A percentile compares a stretch with the other conserved stretches of the same genome.
These are phyloP conservation scores for Exophiala aquamarina DNA, from an alignment of 2,329 filamentous ascomycete species.

Conservation along the genomic window DNA sequence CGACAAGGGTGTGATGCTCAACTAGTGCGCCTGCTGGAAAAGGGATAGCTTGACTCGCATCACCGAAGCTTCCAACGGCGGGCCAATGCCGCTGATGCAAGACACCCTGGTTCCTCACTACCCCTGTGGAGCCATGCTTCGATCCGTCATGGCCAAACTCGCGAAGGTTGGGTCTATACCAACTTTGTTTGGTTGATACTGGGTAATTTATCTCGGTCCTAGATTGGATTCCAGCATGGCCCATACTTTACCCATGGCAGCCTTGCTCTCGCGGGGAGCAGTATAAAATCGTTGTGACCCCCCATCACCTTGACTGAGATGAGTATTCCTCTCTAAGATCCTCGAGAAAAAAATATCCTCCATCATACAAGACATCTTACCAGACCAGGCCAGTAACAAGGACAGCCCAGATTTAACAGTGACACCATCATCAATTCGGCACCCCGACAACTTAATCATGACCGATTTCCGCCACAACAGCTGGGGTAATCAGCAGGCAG, in stretches of 20 bases:
- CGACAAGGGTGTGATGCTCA: neutral
- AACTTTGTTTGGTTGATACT: too few species aligned
- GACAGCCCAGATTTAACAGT: too few species aligned
- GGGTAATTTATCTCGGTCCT: too few species aligned
- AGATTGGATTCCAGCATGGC: too few species aligned
- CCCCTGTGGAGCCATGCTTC: too few species aligned
- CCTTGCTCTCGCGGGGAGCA: slow-evolving; percentile 7
- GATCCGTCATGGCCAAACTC: too few species aligned
- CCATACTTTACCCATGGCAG: slow-evolving; percentile 5
- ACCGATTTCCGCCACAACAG: slow-evolving; percentile 14
- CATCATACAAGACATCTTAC: neutral
- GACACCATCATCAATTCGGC: too few species aligned
- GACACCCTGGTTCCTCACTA: too few species aligned
- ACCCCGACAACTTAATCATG: slow-evolving; percentile 10
- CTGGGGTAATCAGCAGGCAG: slow-evolving; percentile 14
- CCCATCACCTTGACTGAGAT: neutral
- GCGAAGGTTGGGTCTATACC: too few species aligned
- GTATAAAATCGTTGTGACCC: slow-evolving; percentile 15
- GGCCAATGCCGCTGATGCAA: too few species aligned
- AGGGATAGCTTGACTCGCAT: slow-evolving; percentile 6
- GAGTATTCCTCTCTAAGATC: neutral
- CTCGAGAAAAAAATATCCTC: slow-evolving; percentile 3
- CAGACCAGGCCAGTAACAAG: neutral
- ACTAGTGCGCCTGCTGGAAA: slow-evolving; percentile 18
- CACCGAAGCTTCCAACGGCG: neutral